Evolutionary conservation across 352 stramenopile genomes (phyloP), one percentile per base, ranked within the genome.

Genomic region (Phytophthora multivora): DNA sequence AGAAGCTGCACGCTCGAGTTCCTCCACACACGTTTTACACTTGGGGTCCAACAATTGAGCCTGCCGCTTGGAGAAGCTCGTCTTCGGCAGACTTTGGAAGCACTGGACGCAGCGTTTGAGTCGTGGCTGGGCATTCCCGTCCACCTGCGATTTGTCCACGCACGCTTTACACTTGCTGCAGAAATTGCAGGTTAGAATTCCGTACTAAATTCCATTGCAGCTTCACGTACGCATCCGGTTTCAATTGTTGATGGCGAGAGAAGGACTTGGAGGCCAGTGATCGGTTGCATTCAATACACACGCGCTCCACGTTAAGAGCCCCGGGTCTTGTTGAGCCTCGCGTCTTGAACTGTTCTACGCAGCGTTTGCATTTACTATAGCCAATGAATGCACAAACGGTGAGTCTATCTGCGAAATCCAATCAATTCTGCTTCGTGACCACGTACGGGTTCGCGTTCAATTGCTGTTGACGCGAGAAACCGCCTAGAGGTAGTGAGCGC

Each of bases 91-190:
- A 36, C 80, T 79, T 47, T 85, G 78, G 60, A 91, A 92, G 73
- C 83, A 92, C 63, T 92, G 83, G 19, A 90, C 72, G 49, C 83
- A 92, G 16, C 75, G 73, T 53, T 91, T 91, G 19, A 84, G 59
- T 11, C 79, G 69, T 19, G 62, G 42, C 26, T 63, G 67, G 12
- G 46, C 39, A 16, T 68, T 53, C 10, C 51, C 39, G 6, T 59
- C 33, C 31, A 61, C 30, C 36, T 65, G 58, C 1, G 79, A 50
- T 66, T 55, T 40, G 2, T 67, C 64, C 18, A 91, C 77, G 40
- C 80, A 92, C 3, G 43, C n/a, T 16, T 73, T 75, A 58, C 83
- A 92, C 61, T 89, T 90, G 30, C 83, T 90, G 58, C 16, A 54
- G 13, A 28, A 56, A 4, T 13, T 10, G 21, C 30, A 46, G 7